Base-by-base conservation (phyloP, 192 early-diverging fungal genomes). In the Coemansia asiatica region DNA sequence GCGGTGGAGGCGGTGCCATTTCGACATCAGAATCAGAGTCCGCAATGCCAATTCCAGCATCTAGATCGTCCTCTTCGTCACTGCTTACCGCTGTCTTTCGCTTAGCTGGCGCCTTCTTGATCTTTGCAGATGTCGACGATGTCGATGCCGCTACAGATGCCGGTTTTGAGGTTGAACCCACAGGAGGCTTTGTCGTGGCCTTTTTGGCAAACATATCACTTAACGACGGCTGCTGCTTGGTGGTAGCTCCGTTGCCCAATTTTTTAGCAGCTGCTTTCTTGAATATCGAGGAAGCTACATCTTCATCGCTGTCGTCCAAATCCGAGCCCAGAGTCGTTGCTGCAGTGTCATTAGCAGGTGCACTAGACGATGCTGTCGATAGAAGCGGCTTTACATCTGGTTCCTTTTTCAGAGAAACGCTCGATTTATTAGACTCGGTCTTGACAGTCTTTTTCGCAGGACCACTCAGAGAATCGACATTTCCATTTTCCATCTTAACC, bases 291-390 rank as follows among this genome's bases (percentile, higher is more conserved):
- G 55, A 4, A 1, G 75, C 21, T 23, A 77, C 71, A 29, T 82
- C 80, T 19, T 82, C 75, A 59, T 82, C 80, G 56, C 80, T 82
- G 63, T 82, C 80, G 6, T 76, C 74, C 54, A 77, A 49, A 36
- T 82, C 80, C 15, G 74, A 82, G 6, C 74, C 75, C n/a, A 77
- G 59, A n/a, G 68, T 82, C 25, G 44, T 51, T 2, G 76, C 18
- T 2, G 66, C 62, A 5, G 59, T 5, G 49, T 57, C 60, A 25
- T 19, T 18, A 0, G 60, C 59, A 13, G 62, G 53, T 4, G 63
- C 47, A 0, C 53, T 60, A 1, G 60, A 57, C 12, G 64, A 66
- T 27, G 47, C 38, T 21, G n/a, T 36, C 28, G 69, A 64, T 6
- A 16, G 6, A 16, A 21, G 21, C 15, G 63, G 72, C 35, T 60